phyloP scores from a whole-genome alignment of 225 moss, liverwort and hornwort genomes.

The Marchantia polymorpha region DNA sequence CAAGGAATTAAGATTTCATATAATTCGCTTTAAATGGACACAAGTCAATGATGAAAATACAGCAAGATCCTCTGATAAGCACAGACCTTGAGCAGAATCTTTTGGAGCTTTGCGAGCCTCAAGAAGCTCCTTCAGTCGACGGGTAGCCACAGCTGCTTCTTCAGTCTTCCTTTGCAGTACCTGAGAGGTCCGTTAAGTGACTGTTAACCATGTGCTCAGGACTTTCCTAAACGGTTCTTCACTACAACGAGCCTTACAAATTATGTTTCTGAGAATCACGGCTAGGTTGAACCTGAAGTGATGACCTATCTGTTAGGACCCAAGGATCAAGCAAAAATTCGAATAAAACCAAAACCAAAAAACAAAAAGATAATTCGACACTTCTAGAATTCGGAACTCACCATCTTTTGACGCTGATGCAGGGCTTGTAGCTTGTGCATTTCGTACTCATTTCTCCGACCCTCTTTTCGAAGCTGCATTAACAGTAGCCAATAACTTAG shows the following conservation, averaged over 20 bases:
- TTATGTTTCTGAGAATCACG: too few species aligned
- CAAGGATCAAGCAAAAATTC: too few species aligned
- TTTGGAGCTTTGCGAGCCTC: slow-evolving; percentile 75
- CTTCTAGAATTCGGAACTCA: slow-evolving; percentile 13
- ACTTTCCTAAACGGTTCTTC: too few species aligned
- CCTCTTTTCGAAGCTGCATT: slow-evolving; percentile 85
- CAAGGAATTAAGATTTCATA: too few species aligned
- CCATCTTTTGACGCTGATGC: slow-evolving; percentile 86
- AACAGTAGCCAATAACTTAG: too few species aligned
- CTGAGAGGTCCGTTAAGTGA: slow-evolving; percentile 30
- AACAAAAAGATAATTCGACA: too few species aligned
- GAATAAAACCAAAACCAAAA: too few species aligned
- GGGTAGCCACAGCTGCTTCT: slow-evolving; percentile 85
- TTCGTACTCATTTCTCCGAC: slow-evolving; percentile 85
- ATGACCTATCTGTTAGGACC: too few species aligned
- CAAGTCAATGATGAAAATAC: neutral
- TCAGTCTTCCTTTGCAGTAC: slow-evolving; percentile 91
- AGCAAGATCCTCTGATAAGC: neutral
- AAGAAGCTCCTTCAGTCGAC: slow-evolving; percentile 82
- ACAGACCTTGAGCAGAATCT: slow-evolving; percentile 55
- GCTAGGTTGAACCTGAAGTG: too few species aligned
- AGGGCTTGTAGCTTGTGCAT: slow-evolving; percentile 96
- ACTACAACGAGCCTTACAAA: too few species aligned
- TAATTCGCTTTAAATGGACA: too few species aligned
- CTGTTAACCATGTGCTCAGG: neutral